These are phyloP conservation scores for Dujonia santamariae DNA, from an alignment of 1,139 yeast genomes.

Conservation along the genomic window DNA sequence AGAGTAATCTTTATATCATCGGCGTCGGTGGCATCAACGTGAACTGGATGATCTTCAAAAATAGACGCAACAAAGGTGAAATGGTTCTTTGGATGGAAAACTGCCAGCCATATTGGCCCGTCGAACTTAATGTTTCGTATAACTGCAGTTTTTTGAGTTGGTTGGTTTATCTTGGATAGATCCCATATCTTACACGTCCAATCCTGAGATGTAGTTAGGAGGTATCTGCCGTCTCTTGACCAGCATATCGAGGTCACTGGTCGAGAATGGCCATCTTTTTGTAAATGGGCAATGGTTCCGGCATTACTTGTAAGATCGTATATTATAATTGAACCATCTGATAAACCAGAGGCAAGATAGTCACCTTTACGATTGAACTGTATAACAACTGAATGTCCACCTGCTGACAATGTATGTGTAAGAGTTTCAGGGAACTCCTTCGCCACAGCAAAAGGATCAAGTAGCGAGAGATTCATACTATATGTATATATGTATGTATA, in stretches of 20 bases:
- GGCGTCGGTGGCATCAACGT: slow-evolving; percentile 45
- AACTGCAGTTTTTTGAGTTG: slow-evolving; percentile 21
- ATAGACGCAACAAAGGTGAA: slow-evolving; percentile 46
- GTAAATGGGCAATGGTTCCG: slow-evolving; percentile 51
- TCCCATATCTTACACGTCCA: slow-evolving; percentile 88
- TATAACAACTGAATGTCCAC: slow-evolving; percentile 74
- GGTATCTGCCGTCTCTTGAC: slow-evolving; percentile 70
- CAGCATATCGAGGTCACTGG: slow-evolving; percentile 77
- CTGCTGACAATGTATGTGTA: slow-evolving; percentile 55
- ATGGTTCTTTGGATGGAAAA: slow-evolving; percentile 50
- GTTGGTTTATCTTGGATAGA: slow-evolving; percentile 35
- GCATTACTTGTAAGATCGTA: slow-evolving; percentile 65
- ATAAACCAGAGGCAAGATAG: slow-evolving; percentile 81
- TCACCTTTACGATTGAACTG: slow-evolving; percentile 78
- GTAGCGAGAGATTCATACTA: slow-evolving; percentile 74
- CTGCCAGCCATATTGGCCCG: slow-evolving; percentile 72
- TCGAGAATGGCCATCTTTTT: slow-evolving; percentile 61
- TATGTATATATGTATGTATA: too few species aligned
- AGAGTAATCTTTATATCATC: slow-evolving; percentile 22
- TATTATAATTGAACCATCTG: slow-evolving; percentile 75
- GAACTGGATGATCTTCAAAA: slow-evolving; percentile 53
- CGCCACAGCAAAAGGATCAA: slow-evolving; percentile 90
- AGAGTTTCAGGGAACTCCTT: slow-evolving; percentile 90
- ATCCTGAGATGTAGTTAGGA: slow-evolving; percentile 78
- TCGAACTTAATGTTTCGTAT: slow-evolving; percentile 51